These are phyloP conservation scores for Sporothrix brunneoviolacea DNA, from an alignment of 2,329 filamentous ascomycete species.

Conservation along the genomic window DNA sequence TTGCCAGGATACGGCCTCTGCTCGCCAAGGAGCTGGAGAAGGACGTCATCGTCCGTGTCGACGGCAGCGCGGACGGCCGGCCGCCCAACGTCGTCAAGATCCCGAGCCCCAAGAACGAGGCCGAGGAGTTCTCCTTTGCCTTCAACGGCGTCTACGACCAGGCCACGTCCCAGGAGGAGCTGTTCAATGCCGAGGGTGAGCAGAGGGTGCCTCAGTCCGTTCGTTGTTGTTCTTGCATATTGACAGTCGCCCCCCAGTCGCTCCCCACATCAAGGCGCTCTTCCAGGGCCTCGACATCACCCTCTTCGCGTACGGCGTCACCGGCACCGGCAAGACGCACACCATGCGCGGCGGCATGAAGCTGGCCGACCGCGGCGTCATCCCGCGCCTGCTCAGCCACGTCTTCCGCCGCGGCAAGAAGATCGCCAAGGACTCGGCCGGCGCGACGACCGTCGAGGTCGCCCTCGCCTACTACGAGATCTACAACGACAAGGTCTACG, in stretches of 20 bases:
- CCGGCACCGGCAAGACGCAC: constrained; percentile 90
- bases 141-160: constrained; percentile 92
- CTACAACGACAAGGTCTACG: constrained; percentile 92
- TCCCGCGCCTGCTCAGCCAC: constrained; percentile 75
- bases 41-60: constrained; percentile 74
- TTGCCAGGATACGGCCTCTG: constrained; percentile 83
- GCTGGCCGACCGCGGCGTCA: constrained; percentile 78
- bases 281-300: constrained; percentile 86
- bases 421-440: constrained; percentile 70
- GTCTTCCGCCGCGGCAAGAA: constrained; percentile 84
- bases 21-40: constrained; percentile 78
- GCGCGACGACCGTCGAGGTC: constrained; percentile 64
- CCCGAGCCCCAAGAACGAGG: constrained; percentile 87
- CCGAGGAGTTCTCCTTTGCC: constrained; percentile 86
- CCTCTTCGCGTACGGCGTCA: constrained; percentile 88
- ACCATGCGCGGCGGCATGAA: constrained; percentile 91
- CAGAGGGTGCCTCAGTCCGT: not conserved
- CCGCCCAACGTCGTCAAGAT: constrained; percentile 71
- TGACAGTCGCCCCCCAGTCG: constrained; percentile 52
- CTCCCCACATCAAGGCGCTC: constrained; percentile 82
- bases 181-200: constrained; percentile 76
- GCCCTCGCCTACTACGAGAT: constrained; percentile 91
- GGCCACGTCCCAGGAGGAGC: constrained; percentile 69
- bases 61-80: constrained; percentile 53
- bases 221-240: not conserved